Conservation (phyloP, 2,329 filamentous ascomycete genomes). For the Calonectria hongkongensis region DNA sequence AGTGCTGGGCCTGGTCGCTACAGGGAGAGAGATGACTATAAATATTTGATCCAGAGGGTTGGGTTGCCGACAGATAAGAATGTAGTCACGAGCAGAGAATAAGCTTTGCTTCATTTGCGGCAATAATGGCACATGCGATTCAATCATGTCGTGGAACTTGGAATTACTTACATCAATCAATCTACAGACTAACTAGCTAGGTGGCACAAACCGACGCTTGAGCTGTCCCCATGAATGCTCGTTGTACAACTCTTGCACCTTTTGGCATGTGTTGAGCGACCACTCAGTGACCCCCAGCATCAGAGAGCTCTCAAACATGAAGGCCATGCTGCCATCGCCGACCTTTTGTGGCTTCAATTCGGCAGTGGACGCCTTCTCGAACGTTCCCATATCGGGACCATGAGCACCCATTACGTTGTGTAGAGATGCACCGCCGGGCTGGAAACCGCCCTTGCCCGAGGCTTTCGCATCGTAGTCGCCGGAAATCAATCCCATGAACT, state of each 20-base stretch:
- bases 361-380: conserved; percentile 73
- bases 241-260: conserved; percentile 81
- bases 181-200: not conserved
- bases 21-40: not conserved
- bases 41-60: not conserved
- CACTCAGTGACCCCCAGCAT: conserved; percentile 84
- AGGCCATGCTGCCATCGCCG: conserved; percentile 77
- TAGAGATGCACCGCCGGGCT: conserved; percentile 74
- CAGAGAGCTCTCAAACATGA: conserved; percentile 81
- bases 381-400: conserved; percentile 72
- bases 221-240: conserved; percentile 86
- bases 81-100: not conserved
- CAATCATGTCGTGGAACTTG: not conserved
- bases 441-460: conserved; percentile 71
- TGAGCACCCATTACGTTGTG: conserved; percentile 84
- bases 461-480: conserved; percentile 77
- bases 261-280: conserved; percentile 76
- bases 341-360: conserved; percentile 74
- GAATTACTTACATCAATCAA: too few species aligned
- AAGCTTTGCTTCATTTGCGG: conserved; percentile 4
- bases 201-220: conserved; percentile 60
- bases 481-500: conserved; percentile 77
- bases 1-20: not conserved
- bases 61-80: not conserved
- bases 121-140: not conserved